Evolutionary conservation across 768 basidiomycete species (phyloP), one percentile per base, ranked within the genome.

Genomic region (Hemileccinum impolitum): DNA sequence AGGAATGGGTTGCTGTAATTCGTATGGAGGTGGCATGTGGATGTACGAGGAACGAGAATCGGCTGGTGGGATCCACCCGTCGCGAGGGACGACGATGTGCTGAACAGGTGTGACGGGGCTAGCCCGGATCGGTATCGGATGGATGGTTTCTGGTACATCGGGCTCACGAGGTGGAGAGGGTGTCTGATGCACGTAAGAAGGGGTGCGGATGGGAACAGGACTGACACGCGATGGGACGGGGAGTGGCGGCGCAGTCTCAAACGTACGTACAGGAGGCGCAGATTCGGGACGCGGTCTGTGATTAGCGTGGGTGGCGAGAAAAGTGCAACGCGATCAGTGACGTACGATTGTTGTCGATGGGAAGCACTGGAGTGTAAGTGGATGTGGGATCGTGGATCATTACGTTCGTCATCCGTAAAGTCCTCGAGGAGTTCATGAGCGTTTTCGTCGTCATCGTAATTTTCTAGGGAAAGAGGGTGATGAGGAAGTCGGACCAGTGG

Each of bases 31-130:
- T 36, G 59, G 66, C 15, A 67, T 26, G 10, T 13, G 36, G 8
- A 64, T 60, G 31, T 54, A 53, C 5, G 60, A 55, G 2, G 64
- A 55, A 18, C 54, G 63, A 39, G 67, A 56, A 48, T 67, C 65
- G 6, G 55, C 50, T 17, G 39, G 54, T 15, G 66, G 68, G 30
- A 70, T 68, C 59, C 61, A 70, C 30, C 50, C 57, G 18, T 69
- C 68, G 1, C 50, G 51, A 32, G 56, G 58, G 30, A 31, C 12
- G 14, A 23, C 47, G 17, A 53, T 43, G 14, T 44, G 53, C 2
- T 39, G 58, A 6, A 31, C n/a, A 6, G 47, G 17, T 15, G 56
- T 30, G 25, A 39, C 43, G 1, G 66, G 54, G 40, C 48, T 54
- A 31, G 50, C 52, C 36, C 60, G 68, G 42, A 66, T 58, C 8